Evolutionary conservation across 106 monocot species (phyloP).

Genomic region (Dendrobium huoshanense): DNA sequence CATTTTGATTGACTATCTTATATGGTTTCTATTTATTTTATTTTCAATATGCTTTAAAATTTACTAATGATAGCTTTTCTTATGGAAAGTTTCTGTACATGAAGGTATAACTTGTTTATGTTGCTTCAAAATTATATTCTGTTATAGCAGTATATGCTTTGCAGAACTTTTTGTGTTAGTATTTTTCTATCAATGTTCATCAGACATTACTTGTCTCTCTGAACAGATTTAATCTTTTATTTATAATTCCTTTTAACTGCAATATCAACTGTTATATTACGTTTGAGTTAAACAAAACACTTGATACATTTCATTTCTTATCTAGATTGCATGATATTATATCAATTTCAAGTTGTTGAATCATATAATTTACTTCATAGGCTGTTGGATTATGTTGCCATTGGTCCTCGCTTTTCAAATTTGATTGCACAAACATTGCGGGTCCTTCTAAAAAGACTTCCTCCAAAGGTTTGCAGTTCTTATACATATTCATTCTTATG

Average conservation of each 20-base stretch:
- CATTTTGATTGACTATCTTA: background rate
- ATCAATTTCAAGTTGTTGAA: background rate
- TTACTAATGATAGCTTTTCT: background rate
- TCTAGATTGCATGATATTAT: background rate
- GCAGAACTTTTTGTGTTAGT: background rate
- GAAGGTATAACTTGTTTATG: background rate
- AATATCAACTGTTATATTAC: background rate
- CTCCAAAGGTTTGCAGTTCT: conserved; percentile 58
- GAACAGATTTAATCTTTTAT: background rate
- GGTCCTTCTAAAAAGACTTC: conserved; percentile 82
- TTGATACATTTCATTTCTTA: background rate
- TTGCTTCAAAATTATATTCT: background rate
- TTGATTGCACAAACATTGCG: conserved; percentile 76
- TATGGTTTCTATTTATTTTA: background rate
- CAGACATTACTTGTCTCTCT: background rate
- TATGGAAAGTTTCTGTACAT: background rate
- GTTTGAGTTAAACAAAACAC: background rate
- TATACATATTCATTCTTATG: background rate
- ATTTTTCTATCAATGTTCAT: background rate
- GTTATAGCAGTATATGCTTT: background rate
- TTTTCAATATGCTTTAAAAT: background rate
- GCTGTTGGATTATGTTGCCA: conserved; percentile 87
- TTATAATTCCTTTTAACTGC: background rate
- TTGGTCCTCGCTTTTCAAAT: conserved; percentile 97
- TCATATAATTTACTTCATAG: conserved; percentile 30